Base-by-base conservation (phyloP, 352 stramenopile genomes). In the Globisporangium nodosum region DNA sequence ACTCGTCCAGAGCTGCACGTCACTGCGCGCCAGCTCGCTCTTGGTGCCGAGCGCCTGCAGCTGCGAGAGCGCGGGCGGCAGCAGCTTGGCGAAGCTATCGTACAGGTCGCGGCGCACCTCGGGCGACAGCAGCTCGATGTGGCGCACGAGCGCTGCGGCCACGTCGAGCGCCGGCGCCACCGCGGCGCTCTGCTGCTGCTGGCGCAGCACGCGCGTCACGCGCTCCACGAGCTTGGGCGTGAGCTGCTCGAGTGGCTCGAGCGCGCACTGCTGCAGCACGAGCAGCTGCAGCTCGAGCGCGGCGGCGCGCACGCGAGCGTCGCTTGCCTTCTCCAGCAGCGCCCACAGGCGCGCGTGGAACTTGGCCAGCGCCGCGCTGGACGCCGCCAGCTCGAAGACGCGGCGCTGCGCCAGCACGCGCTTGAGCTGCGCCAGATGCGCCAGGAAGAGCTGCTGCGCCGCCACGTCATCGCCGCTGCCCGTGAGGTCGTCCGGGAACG, bases 351-450 rank as follows among this genome's bases (percentile, higher is more conserved):
- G 73, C 50, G 61, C 69, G 35, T 88, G 76, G 66, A 88, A 86
- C 73, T 92, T 94, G 51, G 69, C 70, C 60, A 89, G 67, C 53
- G 82, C 85, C 51, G 90, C 90, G 64, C 82, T 78, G 35, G 88
- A 74, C n/a, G 62, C 72, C 48, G 91, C 79, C 35, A 87, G 64
- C 15, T 68, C 77, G 49, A 94, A 92, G 40, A 94, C 80, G 54
- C 89, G 85, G 60, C 90, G 82, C 30, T 87, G 67, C 60, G 65
- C 40, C 9, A 91, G 50, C 40, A 87, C 69, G 8, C 61, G 50
- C 43, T 61, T 58, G 18, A 94, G 58, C 67, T 86, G 70, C 58
- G 60, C 52, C 39, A 82, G 49, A 46, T 94, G 81, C 52, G 60
- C 61, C 35, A 84, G 39, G 61, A 91, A 91, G 5, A 63, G 52